Base-by-base conservation (phyloP, 2,329 filamentous ascomycete genomes). In the Bipolaris bicolor region DNA sequence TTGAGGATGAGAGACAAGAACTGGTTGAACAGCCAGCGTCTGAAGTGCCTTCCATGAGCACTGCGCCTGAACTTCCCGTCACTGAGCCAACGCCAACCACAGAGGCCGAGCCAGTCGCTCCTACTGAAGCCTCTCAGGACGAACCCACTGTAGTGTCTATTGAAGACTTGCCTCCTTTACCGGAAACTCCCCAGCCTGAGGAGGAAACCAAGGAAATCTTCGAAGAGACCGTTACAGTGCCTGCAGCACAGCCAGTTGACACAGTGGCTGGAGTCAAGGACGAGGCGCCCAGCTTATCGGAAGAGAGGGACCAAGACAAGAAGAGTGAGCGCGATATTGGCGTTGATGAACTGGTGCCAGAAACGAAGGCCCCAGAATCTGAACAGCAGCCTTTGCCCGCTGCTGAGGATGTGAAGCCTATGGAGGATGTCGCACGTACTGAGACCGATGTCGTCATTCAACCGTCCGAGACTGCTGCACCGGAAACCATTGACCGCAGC, bases 291-390 rank as follows among this genome's bases (percentile, higher is more conserved):
- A 51, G 52, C 10, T 49, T 57, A 29, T 61, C 64, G 4, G 65
- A 68, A 50, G 68, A 68, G 55, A 65, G 67, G 54, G 70, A 69
- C 51, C 67, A 69, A 44, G 54, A 52, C 22, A 69, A 69, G 58
- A 71, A 70, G 47, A 61, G 37, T 22, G 71, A 72, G 39, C 55
- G 55, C 7, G 57, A 49, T 13, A 64, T 64, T 10, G 46, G 41
- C 3, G 41, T 61, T 20, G 66, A 67, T 9, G 64, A 68, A 7
- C 40, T 55, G 7, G 49, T 34, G 36, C 44, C 22, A 49, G 60
- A 55, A 34, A 47, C 37, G 4, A 53, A 29, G 16, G 45, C 18
- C 39, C 26, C 15, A 2, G 39, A 51, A 15, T 18, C 55, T 13
- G 53, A 59, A 11, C 15, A 41, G 15, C 33, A 47, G 11, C 10